A percentile compares a stretch with the other conserved stretches of the same genome.
phyloP scores from a whole-genome alignment of 495 filamentous ascomycete genomes.

The Penicillium salamii region DNA sequence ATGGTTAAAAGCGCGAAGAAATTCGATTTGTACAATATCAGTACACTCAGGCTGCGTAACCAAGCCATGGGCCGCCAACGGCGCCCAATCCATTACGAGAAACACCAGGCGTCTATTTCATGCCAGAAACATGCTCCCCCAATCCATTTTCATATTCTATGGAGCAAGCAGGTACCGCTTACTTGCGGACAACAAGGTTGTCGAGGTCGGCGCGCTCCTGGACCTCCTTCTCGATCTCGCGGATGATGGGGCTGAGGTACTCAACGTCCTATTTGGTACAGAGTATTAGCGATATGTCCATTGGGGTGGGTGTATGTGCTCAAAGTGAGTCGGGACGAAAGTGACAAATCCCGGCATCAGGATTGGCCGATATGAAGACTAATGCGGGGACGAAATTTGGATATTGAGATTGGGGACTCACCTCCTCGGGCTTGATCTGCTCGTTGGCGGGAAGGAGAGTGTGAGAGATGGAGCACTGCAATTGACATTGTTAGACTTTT shows the following conservation, averaged over 20 bases:
- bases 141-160: conserved; percentile 22
- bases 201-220: conserved; percentile 83
- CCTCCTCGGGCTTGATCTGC: conserved; percentile 74
- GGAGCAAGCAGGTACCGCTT: conserved; percentile 18
- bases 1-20: conserved; percentile 11
- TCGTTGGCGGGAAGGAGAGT: conserved; percentile 78
- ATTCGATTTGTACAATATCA: conserved; percentile 53
- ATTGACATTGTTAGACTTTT: conserved; percentile 27
- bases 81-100: conserved; percentile 23
- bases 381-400: conserved; percentile 20
- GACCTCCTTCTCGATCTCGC: conserved; percentile 76
- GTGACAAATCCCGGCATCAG: conserved; percentile 45
- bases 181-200: conserved; percentile 65
- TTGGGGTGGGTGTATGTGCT: conserved; percentile 1
- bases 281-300: conserved; percentile 16
- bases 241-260: conserved; percentile 79
- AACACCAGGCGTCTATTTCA: conserved; percentile 29
- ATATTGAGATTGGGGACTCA: conserved; percentile 35
- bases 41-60: conserved; percentile 38
- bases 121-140: conserved; percentile 23
- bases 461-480: conserved; percentile 76
- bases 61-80: conserved; percentile 13
- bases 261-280: conserved; percentile 58
- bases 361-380: conserved; percentile 40
- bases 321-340: conserved; percentile 11